Evolutionary conservation across 495 filamentous ascomycete genomes (phyloP).

Genomic region (Neurospora sp.): DNA sequence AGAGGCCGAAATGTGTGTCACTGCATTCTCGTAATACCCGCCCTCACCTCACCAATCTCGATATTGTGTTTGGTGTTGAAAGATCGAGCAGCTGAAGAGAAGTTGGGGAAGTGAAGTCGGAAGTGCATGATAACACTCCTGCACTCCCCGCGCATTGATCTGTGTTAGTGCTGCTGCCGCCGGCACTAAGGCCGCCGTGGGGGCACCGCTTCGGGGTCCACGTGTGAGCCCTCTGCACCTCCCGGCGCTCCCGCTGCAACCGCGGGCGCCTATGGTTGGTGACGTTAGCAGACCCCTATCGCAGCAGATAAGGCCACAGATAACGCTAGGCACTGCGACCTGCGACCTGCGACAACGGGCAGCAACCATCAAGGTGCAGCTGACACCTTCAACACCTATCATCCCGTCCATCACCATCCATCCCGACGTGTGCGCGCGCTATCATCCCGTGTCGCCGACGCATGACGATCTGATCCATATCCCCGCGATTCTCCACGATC

Average conservation of each 20-base stretch:
- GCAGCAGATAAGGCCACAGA: background rate
- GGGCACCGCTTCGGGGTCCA: background rate
- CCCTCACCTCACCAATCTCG: background rate
- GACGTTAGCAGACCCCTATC: background rate
- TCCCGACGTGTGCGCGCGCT: background rate
- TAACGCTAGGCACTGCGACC: background rate
- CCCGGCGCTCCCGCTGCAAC: background rate
- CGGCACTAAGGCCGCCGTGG: background rate
- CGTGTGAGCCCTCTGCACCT: background rate
- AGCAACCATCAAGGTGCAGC: background rate
- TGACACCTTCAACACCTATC: background rate
- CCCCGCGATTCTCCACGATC: background rate
- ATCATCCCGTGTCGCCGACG: background rate
- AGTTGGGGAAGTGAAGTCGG: background rate
- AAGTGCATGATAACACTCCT: background rate
- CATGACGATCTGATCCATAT: background rate
- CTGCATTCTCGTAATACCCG: background rate
- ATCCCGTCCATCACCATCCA: background rate
- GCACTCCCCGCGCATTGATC: background rate
- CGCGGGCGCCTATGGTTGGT: background rate
- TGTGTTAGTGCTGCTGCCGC: background rate
- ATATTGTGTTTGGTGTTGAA: background rate
- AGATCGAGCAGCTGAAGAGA: background rate
- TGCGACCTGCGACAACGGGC: background rate
- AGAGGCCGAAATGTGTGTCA: background rate